Conservation (phyloP, 2,329 filamentous ascomycete species). For the Pestalotiopsis sp. region DNA sequence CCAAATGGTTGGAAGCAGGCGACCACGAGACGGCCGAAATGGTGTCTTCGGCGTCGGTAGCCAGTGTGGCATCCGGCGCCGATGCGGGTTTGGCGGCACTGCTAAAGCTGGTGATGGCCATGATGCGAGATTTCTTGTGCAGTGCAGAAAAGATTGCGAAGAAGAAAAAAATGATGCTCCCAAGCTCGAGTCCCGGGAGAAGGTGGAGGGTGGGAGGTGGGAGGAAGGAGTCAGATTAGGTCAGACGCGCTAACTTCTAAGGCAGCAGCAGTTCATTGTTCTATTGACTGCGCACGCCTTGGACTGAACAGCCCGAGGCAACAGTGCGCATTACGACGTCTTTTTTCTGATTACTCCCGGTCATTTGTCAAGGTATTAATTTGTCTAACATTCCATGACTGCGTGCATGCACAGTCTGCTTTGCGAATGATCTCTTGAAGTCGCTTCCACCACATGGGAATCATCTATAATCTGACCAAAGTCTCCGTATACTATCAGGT, state of each 20-base stretch:
- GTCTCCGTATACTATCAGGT: no score
- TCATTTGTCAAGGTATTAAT: not conserved
- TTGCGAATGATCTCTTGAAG: no score
- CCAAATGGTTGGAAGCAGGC: slow-evolving; percentile 32
- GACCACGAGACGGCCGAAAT: slow-evolving; percentile 39
- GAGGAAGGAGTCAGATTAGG: not conserved
- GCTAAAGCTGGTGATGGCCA: slow-evolving; percentile 1
- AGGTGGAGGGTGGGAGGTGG: not conserved
- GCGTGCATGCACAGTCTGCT: no score
- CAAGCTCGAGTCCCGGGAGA: not conserved
- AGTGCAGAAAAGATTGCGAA: not conserved
- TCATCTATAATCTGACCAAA: no score
- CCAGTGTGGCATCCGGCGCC: slow-evolving; percentile 26
- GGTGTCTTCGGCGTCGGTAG: slow-evolving; percentile 33
- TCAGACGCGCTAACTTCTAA: not conserved
- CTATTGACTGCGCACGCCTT: not conserved
- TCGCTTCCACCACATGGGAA: no score
- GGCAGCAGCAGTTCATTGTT: not conserved
- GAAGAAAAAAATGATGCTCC: not conserved
- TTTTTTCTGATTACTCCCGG: not conserved
- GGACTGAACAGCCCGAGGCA: not conserved
- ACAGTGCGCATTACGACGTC: not conserved
- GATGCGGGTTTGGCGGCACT: not conserved
- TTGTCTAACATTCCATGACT: no score
- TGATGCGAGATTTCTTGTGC: not conserved